Percentiles rank a stretch among this genome's conserved stretches.
Conservation (phyloP, 345 rosid species). For the Bruguiera sexangula region DNA sequence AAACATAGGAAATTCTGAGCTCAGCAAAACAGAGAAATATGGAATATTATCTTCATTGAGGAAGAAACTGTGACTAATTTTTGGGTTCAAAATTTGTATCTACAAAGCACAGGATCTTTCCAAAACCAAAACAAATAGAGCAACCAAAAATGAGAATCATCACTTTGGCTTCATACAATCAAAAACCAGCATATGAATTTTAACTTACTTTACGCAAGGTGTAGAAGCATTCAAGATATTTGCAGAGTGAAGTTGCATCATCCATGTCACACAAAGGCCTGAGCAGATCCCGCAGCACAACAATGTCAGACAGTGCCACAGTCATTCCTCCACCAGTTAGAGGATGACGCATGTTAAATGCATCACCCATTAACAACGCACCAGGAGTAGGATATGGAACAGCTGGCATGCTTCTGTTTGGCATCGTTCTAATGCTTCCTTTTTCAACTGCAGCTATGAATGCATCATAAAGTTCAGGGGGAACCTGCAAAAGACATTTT, state of each 20-base stretch:
- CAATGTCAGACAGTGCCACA: slow-evolving; percentile 33
- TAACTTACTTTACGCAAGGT: slow-evolving; percentile 29
- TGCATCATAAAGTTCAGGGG: slow-evolving; percentile 22
- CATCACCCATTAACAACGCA: slow-evolving; percentile 32
- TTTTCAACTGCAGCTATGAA: slow-evolving; percentile 31
- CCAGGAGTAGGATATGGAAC: slow-evolving; percentile 30
- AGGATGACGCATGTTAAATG: slow-evolving; percentile 38
- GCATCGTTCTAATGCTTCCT: slow-evolving; percentile 33
- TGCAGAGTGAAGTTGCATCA: slow-evolving; percentile 25
- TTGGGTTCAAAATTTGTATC: background rate
- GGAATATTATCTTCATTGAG: background rate
- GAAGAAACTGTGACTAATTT: background rate
- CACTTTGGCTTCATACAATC: background rate
- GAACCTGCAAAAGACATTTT: slow-evolving; percentile 18
- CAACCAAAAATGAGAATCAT: background rate
- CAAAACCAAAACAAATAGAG: background rate
- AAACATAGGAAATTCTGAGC: background rate
- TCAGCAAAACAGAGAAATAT: background rate
- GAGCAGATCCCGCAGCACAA: slow-evolving; percentile 27
- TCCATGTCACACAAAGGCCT: slow-evolving; percentile 19
- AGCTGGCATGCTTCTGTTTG: slow-evolving; percentile 38
- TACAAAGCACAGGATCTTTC: background rate
- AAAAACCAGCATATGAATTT: background rate
- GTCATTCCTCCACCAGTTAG: slow-evolving; percentile 36
- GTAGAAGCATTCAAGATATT: slow-evolving; percentile 32